These are phyloP conservation scores for Lizanozyma gosingica DNA, from an alignment of 1,139 yeast genomes.

Conservation along the genomic window DNA sequence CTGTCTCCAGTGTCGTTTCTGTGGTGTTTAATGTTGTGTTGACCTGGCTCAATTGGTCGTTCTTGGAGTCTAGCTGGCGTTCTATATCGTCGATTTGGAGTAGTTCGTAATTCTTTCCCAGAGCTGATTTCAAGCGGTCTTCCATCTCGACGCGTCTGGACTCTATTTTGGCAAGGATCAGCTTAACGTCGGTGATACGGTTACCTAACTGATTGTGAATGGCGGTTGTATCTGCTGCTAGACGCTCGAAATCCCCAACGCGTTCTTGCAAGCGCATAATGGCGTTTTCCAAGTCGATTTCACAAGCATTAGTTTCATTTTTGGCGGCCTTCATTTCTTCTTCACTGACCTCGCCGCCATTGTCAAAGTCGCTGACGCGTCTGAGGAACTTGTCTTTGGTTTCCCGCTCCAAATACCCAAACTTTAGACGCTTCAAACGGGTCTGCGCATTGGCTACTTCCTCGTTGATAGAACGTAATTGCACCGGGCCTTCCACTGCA, in stretches of 20 bases:
- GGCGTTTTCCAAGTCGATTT: background rate
- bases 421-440: constrained; percentile 8
- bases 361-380: background rate
- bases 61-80: background rate
- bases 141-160: background rate
- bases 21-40: background rate
- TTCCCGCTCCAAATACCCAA: constrained; percentile 19
- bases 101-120: background rate
- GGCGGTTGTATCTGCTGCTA: background rate
- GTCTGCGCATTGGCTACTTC: background rate
- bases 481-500: background rate
- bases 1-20: background rate
- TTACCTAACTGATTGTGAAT: background rate
- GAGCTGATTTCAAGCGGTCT: background rate
- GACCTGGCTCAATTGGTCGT: background rate
- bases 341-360: background rate
- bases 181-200: background rate
- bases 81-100: background rate
- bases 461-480: background rate
- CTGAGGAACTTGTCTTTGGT: constrained; percentile 16
- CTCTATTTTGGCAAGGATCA: background rate
- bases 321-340: background rate
- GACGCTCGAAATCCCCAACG: background rate
- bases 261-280: background rate
- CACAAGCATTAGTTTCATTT: background rate